phyloP scores from a whole-genome alignment of 164 flowering plant species.

The Echeveria elegans region DNA sequence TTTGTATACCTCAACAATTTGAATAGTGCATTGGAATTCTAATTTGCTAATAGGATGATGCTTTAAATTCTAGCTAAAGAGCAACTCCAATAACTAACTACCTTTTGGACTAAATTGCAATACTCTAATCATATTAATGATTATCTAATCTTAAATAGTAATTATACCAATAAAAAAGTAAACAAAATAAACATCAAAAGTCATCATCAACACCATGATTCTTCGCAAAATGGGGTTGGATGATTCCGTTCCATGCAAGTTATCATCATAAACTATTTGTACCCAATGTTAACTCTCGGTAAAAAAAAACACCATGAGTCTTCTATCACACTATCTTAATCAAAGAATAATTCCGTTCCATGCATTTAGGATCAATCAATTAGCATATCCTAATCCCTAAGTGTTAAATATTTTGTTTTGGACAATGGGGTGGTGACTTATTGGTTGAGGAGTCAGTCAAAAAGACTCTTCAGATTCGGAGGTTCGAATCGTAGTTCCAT shows the following conservation, averaged over 20 bases:
- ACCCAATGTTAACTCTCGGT: too few relatives aligned
- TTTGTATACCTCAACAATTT: too few relatives aligned
- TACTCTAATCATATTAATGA: background rate
- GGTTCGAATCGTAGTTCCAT: too few relatives aligned
- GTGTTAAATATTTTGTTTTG: background rate
- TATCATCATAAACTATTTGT: too few relatives aligned
- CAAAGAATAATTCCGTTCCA: background rate
- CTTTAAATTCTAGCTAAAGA: background rate
- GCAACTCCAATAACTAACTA: background rate
- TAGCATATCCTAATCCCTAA: background rate
- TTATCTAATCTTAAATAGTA: background rate
- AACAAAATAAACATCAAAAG: background rate
- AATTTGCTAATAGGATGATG: background rate
- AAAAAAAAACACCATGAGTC: background rate
- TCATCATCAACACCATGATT: too few relatives aligned
- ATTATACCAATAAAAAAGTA: background rate
- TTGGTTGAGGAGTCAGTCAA: too few relatives aligned
- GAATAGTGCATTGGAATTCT: background rate
- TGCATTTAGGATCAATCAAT: slow-evolving; percentile 1
- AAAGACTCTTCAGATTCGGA: too few relatives aligned
- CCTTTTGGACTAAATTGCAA: slow-evolving; percentile 1
- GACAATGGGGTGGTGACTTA: too few relatives aligned
- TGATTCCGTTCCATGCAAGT: too few relatives aligned
- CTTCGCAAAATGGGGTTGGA: too few relatives aligned
- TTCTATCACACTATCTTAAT: background rate